phyloP scores from a whole-genome alignment of 768 basidiomycete species.

The Phaeotremella skinneri region DNA sequence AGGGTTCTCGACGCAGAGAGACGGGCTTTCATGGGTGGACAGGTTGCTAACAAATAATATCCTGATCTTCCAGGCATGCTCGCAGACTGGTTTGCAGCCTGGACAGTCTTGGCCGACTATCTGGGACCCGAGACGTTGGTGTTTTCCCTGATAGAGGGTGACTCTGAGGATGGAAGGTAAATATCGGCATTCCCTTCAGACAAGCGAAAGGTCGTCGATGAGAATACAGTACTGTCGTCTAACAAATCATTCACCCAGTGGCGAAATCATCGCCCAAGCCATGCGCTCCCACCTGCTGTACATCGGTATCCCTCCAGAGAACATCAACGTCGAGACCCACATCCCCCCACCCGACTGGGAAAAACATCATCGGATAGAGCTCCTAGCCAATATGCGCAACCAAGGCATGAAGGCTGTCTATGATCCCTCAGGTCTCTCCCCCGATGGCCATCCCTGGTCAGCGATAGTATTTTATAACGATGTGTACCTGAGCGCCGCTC shows the following conservation, averaged over 20 bases:
- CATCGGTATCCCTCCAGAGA: conserved; percentile 42
- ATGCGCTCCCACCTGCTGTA: conserved; percentile 41
- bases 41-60: background rate
- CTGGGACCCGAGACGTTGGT: conserved; percentile 38
- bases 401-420: conserved; percentile 45
- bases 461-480: conserved; percentile 50
- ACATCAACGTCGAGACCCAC: conserved; percentile 42
- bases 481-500: conserved; percentile 45
- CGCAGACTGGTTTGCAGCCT: conserved; percentile 44
- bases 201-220: background rate
- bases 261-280: conserved; percentile 34
- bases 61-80: conserved; percentile 31
- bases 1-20: no score
- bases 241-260: conserved; percentile 19
- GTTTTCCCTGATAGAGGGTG: conserved; percentile 40
- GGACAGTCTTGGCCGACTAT: conserved; percentile 45
- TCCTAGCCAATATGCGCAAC: conserved; percentile 49
- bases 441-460: conserved; percentile 41
- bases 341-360: conserved; percentile 43
- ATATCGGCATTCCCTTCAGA: conserved; percentile 3
- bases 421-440: conserved; percentile 33
- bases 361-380: conserved; percentile 42
- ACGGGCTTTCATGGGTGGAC: background rate
- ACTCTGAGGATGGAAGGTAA: conserved; percentile 44
- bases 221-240: background rate